Evolutionary conservation across 2,329 filamentous ascomycete species (phyloP), one percentile per base, ranked within the genome.

Genomic region (Leptographium radiaticola): DNA sequence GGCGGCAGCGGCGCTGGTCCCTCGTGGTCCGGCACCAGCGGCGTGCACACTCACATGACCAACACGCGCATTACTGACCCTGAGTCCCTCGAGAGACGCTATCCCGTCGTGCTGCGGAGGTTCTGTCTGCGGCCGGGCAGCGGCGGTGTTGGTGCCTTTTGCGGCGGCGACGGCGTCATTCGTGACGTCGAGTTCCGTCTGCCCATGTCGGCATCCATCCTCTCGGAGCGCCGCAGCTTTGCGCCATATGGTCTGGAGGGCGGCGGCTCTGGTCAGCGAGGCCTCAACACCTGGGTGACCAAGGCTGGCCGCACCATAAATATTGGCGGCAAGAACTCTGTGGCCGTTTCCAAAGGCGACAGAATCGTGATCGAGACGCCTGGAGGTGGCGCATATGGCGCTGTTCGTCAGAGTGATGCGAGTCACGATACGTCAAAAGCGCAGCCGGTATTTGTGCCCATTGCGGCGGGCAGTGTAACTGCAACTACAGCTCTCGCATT

Each of bases 171-270:
- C 20, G 66, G 67, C 1, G 61, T 64, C 33, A 59, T 61, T 2
- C 58, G 67, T 0, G 66, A 67, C 42, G 60, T 69, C 13, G 64
- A 70, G 56, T 62, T 62, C 2, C 57, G 65, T 0, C 56, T 62
- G 2, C 63, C 63, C 16, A 57, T 70, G n/a, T 61, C 64, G 53
- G 65, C 63, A 6, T 65, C 62, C 18, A 64, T 70, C 31, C 55
- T 70, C 15, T 68, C 63, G n/a, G 66, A 68, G 16, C 57, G 67
- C 0, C 57, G 67, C 0, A 64, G 66, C 2, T 64, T 63, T 47
- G 56, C 59, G 5, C 65, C 67, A 0, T 69, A 66, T 18, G 67
- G 65, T 1, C 64, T 69, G 64, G 58, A 58, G 1, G 66, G 66
- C 4, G 66, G 67, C 1, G 49, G 58, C 2, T 52, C 60, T 0